phyloP scores from a whole-genome alignment of 1,284 basidiomycete genomes.

The Sporisorium graminicola region DNA sequence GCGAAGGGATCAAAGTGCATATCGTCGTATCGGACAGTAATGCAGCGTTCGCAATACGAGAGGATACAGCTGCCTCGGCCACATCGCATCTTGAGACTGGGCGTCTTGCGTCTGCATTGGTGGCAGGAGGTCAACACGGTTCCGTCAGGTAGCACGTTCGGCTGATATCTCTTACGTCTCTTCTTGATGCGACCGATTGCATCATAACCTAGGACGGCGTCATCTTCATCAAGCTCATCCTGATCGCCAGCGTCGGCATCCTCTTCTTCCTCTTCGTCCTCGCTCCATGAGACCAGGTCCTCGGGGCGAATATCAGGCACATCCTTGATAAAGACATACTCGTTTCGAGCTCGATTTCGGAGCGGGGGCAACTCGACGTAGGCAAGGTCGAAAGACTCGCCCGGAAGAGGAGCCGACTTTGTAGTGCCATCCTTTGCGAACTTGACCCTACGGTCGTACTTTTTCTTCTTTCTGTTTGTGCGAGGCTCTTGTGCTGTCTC shows the following conservation, averaged over 20 bases:
- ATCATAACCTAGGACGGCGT: constrained; percentile 8
- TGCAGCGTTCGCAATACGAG: constrained; percentile 40
- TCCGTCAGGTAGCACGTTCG: constrained; percentile 27
- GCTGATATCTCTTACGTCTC: constrained; percentile 14
- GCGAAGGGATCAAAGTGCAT: constrained; percentile 28
- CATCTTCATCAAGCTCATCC: constrained; percentile 5
- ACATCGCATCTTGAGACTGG: constrained; percentile 50
- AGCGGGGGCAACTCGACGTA: constrained; percentile 33
- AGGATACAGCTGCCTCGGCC: constrained; percentile 25
- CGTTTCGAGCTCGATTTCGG: constrained; percentile 40
- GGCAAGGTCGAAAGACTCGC: constrained; percentile 35
- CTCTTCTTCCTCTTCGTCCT: constrained; percentile 36
- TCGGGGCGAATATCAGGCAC: constrained; percentile 39
- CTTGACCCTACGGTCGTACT: constrained; percentile 37
- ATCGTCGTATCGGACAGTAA: constrained; percentile 35
- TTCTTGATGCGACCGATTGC: constrained; percentile 14
- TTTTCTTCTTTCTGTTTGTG: constrained; percentile 24
- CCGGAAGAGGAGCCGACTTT: constrained; percentile 23
- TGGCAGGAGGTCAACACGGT: constrained; percentile 43
- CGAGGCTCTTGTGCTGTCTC: not conserved
- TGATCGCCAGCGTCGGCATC: constrained; percentile 9
- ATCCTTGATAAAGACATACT: constrained; percentile 38
- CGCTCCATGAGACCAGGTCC: constrained; percentile 32
- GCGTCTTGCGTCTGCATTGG: constrained; percentile 49
- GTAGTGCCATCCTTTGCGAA: constrained; percentile 51